These are phyloP conservation scores for Fraxinus latifolia DNA, from an alignment of 305 asterid species.

Conservation along the genomic window DNA sequence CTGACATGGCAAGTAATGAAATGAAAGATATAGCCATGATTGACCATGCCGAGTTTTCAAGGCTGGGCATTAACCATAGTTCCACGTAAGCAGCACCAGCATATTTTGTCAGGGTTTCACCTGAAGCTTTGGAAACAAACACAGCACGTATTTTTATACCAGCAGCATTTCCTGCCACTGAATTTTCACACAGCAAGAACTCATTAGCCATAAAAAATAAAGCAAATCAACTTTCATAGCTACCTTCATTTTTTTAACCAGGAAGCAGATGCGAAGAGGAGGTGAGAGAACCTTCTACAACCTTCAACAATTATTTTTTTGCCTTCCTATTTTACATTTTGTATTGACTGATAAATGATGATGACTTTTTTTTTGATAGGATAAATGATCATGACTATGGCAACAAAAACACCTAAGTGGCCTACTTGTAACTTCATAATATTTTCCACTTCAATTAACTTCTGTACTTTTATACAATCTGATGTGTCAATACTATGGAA, in stretches of 20 bases:
- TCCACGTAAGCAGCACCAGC: conserved; percentile 42
- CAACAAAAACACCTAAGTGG: conserved; percentile 2
- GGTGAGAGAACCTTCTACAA: neutral
- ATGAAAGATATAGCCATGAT: conserved; percentile 93
- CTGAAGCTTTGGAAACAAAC: conserved; percentile 68
- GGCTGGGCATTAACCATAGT: conserved; percentile 68
- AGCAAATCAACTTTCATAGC: neutral
- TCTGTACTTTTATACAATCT: neutral
- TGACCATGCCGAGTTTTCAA: conserved; percentile 83
- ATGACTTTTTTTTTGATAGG: neutral
- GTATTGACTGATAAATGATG: neutral
- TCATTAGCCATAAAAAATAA: neutral
- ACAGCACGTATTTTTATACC: conserved; percentile 73
- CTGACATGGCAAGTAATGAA: conserved; percentile 88
- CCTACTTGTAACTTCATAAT: neutral
- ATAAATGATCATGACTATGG: neutral
- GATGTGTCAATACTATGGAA: neutral
- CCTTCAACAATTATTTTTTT: neutral
- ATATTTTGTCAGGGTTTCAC: conserved; percentile 50
- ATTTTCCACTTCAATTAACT: neutral
- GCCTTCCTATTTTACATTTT: neutral
- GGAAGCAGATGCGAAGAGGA: neutral
- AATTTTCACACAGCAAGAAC: conserved; percentile 9
- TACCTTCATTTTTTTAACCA: neutral
- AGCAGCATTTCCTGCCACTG: conserved; percentile 90